These are phyloP conservation scores for Lyophyllum atratum DNA, from an alignment of 768 basidiomycete species.

Conservation along the genomic window DNA sequence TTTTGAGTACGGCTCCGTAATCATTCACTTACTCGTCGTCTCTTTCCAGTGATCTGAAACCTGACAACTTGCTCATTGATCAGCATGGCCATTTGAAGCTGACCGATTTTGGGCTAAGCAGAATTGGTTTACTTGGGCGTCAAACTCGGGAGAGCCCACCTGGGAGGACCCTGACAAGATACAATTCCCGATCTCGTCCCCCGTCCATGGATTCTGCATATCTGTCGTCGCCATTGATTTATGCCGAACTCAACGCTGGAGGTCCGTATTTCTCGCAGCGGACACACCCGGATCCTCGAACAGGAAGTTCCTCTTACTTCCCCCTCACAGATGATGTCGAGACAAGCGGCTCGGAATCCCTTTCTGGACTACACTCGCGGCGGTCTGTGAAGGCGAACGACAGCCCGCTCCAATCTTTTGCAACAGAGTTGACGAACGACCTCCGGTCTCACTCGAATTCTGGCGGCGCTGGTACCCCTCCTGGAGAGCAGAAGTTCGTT, in stretches of 20 bases:
- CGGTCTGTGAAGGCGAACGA: conserved; percentile 54
- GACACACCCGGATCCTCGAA: conserved; percentile 56
- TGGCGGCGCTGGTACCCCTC: conserved; percentile 64
- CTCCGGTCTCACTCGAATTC: conserved; percentile 76
- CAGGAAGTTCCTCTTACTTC: conserved; percentile 67
- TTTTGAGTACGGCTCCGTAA: not conserved
- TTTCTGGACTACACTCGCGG: conserved; percentile 55
- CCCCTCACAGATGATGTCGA: conserved; percentile 81
- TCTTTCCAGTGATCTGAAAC: conserved; percentile 85
- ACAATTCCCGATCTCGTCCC: conserved; percentile 75
- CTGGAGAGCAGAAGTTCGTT: conserved; percentile 91
- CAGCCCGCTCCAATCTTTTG: conserved; percentile 86
- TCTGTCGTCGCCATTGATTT: conserved; percentile 73
- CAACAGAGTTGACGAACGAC: conserved; percentile 81
- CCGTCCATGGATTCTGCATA: conserved; percentile 82
- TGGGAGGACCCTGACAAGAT: conserved; percentile 48
- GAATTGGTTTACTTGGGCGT: conserved; percentile 96
- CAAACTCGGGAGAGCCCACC: conserved; percentile 79
- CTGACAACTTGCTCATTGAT: conserved; percentile 97
- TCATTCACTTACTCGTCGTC: conserved; percentile 4
- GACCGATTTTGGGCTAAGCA: conserved; percentile 95
- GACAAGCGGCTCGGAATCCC: conserved; percentile 81
- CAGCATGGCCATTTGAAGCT: conserved; percentile 95
- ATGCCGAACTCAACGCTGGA: conserved; percentile 55
- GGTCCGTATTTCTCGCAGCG: conserved; percentile 84